Base-by-base conservation (phyloP, 495 filamentous ascomycete genomes). In the Xylaria palmicola region DNA sequence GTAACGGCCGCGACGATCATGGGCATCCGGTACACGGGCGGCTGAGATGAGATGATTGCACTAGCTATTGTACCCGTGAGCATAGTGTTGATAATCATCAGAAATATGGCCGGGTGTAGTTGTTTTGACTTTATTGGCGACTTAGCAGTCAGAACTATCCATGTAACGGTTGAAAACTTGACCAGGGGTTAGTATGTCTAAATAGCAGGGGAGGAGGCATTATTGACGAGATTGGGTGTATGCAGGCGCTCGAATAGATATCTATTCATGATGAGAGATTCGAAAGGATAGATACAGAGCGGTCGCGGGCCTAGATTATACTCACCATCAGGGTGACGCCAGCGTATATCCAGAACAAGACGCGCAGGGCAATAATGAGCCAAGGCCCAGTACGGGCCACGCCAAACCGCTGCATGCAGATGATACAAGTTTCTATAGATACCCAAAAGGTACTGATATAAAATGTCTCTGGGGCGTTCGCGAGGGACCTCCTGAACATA, bases 391-490 rank as follows among this genome's bases (percentile, higher is more conserved):
- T 62, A 63, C 71, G 41, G 60, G 75, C 63, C 5, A 81, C 74
- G 49, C 83, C 83, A 69, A 83, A 85, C 0, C 68, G 68, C 43
- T 81, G 76, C 1, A 81, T 76, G 17, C 80, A 76, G 7, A 73
- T 75, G 41, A 86, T 77, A 49, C 83, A 73, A 26, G 79, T 82
- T 20, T 83, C 81, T 22, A 84, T 60, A 6, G 80, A 80, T 30
- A 87, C 74, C 77, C 78, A 83, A 67, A 86, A 84, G 32, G 80
- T 79, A 32, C 78, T 74, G 62, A 84, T 81, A 77, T 84, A 86
- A 49, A 85, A 78, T 26, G 79, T 74, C 63, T 87, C 84, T 6
- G 77, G 73, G 8, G 82, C 78, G 50, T 84, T 78, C 12, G 69
- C 67, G 45, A 86, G 67, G 5, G 83, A 83, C 26, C 76, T 62